Percentiles rank a stretch among this genome's conserved stretches.
Conservation (phyloP, 2,329 filamentous ascomycete genomes). For the Fusarium armeniacum region DNA sequence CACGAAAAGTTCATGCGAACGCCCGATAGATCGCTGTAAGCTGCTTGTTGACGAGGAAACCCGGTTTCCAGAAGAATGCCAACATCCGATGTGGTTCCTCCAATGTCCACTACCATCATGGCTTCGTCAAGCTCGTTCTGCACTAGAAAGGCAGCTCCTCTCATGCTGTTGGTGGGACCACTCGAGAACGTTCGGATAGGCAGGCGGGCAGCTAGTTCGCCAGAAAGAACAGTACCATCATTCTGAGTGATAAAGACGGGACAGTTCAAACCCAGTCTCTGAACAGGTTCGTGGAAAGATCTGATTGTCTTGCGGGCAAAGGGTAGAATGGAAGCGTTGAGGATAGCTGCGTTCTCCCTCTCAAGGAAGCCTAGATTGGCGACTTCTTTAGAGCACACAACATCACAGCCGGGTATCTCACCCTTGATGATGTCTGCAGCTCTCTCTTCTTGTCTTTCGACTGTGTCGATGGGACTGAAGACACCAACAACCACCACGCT, state of each 20-base stretch:
- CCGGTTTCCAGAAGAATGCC: conserved; percentile 72
- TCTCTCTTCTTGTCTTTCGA: conserved; percentile 64
- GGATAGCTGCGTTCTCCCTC: conserved; percentile 74
- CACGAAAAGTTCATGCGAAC: conserved; percentile 73
- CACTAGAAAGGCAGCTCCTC: conserved; percentile 72
- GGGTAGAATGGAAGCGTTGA: conserved; percentile 72
- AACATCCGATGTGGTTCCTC: conserved; percentile 76
- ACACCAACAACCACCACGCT: conserved; percentile 65
- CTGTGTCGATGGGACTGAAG: conserved; percentile 67
- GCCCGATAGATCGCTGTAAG: conserved; percentile 72
- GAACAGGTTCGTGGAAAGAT: conserved; percentile 67
- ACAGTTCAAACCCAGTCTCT: conserved; percentile 63
- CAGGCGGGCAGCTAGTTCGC: conserved; percentile 65
- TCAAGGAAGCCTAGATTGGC: conserved; percentile 70
- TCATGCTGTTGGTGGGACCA: conserved; percentile 74
- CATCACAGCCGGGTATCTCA: conserved; percentile 58
- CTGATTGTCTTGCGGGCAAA: conserved; percentile 70
- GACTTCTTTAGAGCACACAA: conserved; percentile 66
- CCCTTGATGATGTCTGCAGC: conserved; percentile 59
- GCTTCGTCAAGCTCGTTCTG: conserved; percentile 55
- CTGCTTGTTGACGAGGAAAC: conserved; percentile 73
- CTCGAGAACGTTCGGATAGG: conserved; percentile 74
- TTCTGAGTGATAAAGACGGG: conserved; percentile 74
- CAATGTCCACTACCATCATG: conserved; percentile 75
- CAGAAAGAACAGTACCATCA: conserved; percentile 71